Percentiles rank a stretch among this genome's conserved stretches.
Conservation (phyloP, 2,329 filamentous ascomycete species). For the Diaporthe vaccinii region DNA sequence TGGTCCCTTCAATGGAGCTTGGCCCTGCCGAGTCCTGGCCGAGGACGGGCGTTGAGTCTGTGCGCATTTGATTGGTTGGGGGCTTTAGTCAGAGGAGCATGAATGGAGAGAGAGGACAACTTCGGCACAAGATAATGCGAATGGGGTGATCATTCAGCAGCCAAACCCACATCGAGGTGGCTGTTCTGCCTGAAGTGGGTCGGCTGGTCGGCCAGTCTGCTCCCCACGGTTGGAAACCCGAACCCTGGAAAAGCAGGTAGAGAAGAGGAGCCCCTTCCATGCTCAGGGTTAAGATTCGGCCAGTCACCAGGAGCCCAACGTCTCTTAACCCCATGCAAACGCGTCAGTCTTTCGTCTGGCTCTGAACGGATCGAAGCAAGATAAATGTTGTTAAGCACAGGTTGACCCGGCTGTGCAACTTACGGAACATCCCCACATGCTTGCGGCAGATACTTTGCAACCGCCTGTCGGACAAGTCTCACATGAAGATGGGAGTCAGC, state of each 20-base stretch:
- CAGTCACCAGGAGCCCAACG: background rate
- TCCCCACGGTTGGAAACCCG: background rate
- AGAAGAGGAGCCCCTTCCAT: background rate
- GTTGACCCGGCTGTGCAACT: no score
- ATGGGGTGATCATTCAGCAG: background rate
- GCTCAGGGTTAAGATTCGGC: background rate
- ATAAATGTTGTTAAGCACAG: no score
- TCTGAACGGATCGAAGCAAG: background rate
- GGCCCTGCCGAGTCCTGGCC: background rate
- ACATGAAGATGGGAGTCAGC: no score
- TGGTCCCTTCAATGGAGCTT: background rate
- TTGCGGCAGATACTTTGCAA: no score
- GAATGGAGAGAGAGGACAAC: background rate
- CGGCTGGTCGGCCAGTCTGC: background rate
- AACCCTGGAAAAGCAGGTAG: background rate
- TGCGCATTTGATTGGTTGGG: background rate
- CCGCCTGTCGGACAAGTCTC: no score
- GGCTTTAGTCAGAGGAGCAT: background rate
- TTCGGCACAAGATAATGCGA: background rate
- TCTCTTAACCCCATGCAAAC: background rate
- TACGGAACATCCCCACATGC: no score
- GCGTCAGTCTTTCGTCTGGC: background rate
- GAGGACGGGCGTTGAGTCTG: background rate
- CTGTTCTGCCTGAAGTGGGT: background rate
- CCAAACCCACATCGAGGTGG: background rate